Conservation (phyloP, 768 basidiomycete species). For the Boletus sensibilis region DNA sequence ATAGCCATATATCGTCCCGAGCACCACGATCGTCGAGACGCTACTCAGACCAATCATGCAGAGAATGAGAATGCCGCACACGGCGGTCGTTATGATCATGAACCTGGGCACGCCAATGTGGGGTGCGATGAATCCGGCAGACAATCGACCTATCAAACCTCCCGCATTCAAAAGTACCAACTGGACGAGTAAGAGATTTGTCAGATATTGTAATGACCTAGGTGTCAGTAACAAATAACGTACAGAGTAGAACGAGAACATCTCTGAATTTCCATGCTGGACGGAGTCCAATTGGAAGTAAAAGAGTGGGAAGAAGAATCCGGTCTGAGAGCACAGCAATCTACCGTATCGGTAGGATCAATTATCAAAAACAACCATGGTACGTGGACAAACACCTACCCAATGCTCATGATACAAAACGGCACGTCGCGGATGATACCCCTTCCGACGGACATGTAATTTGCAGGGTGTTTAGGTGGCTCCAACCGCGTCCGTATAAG, state of each 20-base stretch:
- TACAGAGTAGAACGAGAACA: conserved; percentile 59
- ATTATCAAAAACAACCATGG: background rate
- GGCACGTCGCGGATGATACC: conserved; percentile 14
- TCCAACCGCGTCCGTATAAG: conserved; percentile 42
- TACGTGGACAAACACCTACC: conserved; percentile 15
- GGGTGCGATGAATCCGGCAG: conserved; percentile 45
- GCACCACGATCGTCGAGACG: conserved; percentile 36
- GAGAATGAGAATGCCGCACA: conserved; percentile 40
- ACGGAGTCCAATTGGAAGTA: conserved; percentile 56
- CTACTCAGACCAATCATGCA: conserved; percentile 41
- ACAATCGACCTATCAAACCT: conserved; percentile 49
- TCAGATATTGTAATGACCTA: background rate
- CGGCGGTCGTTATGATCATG: conserved; percentile 35
- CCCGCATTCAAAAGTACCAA: conserved; percentile 53
- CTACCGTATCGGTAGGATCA: background rate
- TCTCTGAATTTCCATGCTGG: conserved; percentile 42
- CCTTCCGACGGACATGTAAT: conserved; percentile 18
- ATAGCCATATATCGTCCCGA: conserved; percentile 46
- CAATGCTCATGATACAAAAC: conserved; percentile 18
- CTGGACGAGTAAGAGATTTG: conserved; percentile 23
- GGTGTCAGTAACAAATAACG: background rate
- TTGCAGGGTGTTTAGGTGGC: conserved; percentile 19
- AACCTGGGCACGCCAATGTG: conserved; percentile 45
- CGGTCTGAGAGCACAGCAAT: conserved; percentile 31
- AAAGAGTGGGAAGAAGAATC: conserved; percentile 52